Evolutionary conservation across 805 yeast species (phyloP).

Genomic region (Blastobotrys robertii): DNA sequence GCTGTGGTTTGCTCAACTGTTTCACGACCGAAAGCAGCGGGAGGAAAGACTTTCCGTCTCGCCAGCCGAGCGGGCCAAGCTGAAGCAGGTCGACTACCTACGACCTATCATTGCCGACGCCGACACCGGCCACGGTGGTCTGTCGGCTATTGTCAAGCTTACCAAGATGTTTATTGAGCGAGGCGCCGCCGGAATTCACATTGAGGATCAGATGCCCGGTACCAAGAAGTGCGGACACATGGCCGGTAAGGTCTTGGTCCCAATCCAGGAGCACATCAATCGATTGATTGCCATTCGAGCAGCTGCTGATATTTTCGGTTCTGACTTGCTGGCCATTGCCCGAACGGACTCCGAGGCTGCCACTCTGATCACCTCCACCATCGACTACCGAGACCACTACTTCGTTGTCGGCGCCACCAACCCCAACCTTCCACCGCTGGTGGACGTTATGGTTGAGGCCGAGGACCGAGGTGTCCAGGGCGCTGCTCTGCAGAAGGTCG

Average conservation of each 20-base stretch:
- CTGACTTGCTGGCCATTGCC: conserved; percentile 80
- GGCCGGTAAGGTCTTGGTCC: conserved; percentile 97
- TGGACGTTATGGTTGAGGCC: conserved; percentile 71
- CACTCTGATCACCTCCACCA: conserved; percentile 84
- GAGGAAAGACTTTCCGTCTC: conserved; percentile 61
- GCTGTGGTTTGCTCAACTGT: conserved; percentile 89
- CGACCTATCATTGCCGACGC: conserved; percentile 97
- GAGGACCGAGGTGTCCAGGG: conserved; percentile 68
- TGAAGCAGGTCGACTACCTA: conserved; percentile 73
- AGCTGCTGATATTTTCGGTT: conserved; percentile 86
- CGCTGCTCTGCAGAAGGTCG: conserved; percentile 58
- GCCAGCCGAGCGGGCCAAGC: conserved; percentile 54
- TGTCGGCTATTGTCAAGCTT: conserved; percentile 90
- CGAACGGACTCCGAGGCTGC: conserved; percentile 98
- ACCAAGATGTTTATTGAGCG: conserved; percentile 94
- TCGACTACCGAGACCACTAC: conserved; percentile 90
- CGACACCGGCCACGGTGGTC: conserved; percentile 98
- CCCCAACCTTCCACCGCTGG: conserved; percentile 65
- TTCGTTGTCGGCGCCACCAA: conserved; percentile 87
- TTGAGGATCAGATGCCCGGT: conserved; percentile 98
- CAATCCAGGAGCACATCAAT: conserved; percentile 95
- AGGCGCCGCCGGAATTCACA: conserved; percentile 98
- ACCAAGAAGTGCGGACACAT: conserved; percentile 98
- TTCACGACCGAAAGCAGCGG: conserved; percentile 95
- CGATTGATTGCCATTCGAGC: conserved; percentile 90